Conservation (phyloP, 257 asterid genomes). For the Nicotiana attenuata region DNA sequence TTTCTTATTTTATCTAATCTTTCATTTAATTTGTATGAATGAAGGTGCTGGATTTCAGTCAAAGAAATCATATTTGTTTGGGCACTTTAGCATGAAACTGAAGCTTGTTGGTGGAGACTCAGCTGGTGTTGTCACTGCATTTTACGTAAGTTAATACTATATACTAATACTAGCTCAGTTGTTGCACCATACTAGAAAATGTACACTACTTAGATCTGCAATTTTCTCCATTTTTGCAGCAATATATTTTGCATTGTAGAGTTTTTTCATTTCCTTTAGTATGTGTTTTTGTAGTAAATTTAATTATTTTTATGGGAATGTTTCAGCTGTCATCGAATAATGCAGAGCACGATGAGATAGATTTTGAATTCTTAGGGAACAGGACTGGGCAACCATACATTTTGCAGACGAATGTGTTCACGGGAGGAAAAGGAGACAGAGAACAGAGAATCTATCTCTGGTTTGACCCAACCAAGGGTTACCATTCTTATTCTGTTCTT, state of each 20-base stretch:
- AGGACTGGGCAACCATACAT: conserved; percentile 38
- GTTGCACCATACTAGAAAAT: neutral
- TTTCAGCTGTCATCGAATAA: conserved; percentile 31
- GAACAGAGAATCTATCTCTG: conserved; percentile 37
- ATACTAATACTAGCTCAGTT: neutral
- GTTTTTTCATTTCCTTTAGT: neutral
- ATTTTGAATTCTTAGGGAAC: conserved; percentile 42
- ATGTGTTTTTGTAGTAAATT: neutral
- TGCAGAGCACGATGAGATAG: conserved; percentile 41
- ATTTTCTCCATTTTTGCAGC: neutral
- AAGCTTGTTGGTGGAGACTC: conserved; percentile 36
- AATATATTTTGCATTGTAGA: neutral
- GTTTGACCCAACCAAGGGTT: conserved; percentile 36
- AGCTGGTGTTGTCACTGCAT: conserved; percentile 39
- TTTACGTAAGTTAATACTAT: conserved; percentile 19
- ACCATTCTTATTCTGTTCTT: conserved; percentile 26
- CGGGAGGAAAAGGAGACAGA: conserved; percentile 34
- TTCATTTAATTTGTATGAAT: neutral
- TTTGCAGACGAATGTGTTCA: conserved; percentile 39
- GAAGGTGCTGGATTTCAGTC: conserved; percentile 45
- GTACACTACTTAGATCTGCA: neutral
- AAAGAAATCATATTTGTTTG: conserved; percentile 28
- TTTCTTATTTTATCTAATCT: neutral
- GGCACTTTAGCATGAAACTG: conserved; percentile 44
- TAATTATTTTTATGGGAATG: no score